Evolutionary conservation across 2,329 filamentous ascomycete genomes (phyloP).

Genomic region (Pseudogymnoascus sp.): DNA sequence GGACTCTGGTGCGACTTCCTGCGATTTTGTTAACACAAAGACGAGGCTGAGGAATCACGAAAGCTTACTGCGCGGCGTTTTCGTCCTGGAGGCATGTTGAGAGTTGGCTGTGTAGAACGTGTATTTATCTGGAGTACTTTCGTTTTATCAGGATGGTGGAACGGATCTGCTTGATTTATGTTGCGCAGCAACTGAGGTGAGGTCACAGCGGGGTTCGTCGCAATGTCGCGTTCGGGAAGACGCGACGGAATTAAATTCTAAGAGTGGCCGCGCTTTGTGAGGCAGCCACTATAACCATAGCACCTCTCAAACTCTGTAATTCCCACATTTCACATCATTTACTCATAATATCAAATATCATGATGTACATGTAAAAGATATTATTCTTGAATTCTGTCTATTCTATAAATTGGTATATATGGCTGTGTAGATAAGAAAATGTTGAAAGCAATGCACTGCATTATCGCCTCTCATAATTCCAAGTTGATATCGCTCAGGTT

Average conservation of each 20-base stretch:
- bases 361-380: not conserved
- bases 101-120: not conserved
- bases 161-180: not conserved
- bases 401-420: conserved; percentile 8
- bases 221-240: not conserved
- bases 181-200: not conserved
- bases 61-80: conserved; percentile 21
- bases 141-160: not conserved
- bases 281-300: not conserved
- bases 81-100: conserved; percentile 22
- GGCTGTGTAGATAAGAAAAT: not conserved
- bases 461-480: not conserved
- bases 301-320: not conserved
- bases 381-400: not conserved
- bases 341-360: not conserved
- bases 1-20: conserved; percentile 20
- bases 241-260: not conserved
- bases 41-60: not conserved
- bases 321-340: not conserved
- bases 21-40: conserved; percentile 12
- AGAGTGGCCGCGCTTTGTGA: not conserved
- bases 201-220: conserved; percentile 2
- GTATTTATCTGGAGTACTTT: not conserved
- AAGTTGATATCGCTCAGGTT: not conserved
- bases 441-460: not conserved